Conservation (phyloP, 2,329 filamentous ascomycete genomes). For the Ophiocordyceps unilateralis region DNA sequence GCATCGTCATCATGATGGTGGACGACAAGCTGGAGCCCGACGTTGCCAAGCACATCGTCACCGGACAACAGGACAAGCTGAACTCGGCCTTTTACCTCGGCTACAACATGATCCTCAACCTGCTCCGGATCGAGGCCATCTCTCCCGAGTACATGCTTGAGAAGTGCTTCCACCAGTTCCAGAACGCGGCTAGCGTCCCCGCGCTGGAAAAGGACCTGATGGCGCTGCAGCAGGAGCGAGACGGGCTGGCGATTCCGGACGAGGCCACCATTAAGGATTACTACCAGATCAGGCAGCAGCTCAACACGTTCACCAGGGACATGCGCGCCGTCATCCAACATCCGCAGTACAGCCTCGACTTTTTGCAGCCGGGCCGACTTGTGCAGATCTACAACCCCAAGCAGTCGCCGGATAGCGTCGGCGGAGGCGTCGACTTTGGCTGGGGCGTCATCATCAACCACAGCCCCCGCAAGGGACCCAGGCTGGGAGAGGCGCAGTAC, state of each 20-base stretch:
- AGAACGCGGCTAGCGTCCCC: constrained; percentile 79
- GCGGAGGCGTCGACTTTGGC: constrained; percentile 51
- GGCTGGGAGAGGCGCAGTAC: constrained; percentile 50
- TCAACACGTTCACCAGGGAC: constrained; percentile 70
- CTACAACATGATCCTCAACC: constrained; percentile 97
- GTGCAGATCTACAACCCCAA: constrained; percentile 65
- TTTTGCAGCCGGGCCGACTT: constrained; percentile 72
- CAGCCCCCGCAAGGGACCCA: constrained; percentile 44
- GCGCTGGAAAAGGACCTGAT: constrained; percentile 68
- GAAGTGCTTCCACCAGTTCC: constrained; percentile 94
- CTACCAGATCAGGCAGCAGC: constrained; percentile 72
- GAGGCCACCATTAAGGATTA: constrained; percentile 87
- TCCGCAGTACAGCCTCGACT: constrained; percentile 70
- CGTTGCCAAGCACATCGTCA: constrained; percentile 86
- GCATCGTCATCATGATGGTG: constrained; percentile 99
- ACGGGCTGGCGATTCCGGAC: constrained; percentile 62
- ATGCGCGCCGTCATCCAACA: constrained; percentile 87
- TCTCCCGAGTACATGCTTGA: constrained; percentile 99
- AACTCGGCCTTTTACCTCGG: constrained; percentile 96
- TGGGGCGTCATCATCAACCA: constrained; percentile 84
- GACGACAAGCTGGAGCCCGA: constrained; percentile 90
- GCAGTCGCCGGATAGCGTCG: constrained; percentile 22
- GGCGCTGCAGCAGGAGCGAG: constrained; percentile 58
- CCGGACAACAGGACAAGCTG: constrained; percentile 88
- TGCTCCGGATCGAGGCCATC: constrained; percentile 96